Base-by-base conservation (phyloP, 106 monocot species). In the Dendrobium chrysotoxum region DNA sequence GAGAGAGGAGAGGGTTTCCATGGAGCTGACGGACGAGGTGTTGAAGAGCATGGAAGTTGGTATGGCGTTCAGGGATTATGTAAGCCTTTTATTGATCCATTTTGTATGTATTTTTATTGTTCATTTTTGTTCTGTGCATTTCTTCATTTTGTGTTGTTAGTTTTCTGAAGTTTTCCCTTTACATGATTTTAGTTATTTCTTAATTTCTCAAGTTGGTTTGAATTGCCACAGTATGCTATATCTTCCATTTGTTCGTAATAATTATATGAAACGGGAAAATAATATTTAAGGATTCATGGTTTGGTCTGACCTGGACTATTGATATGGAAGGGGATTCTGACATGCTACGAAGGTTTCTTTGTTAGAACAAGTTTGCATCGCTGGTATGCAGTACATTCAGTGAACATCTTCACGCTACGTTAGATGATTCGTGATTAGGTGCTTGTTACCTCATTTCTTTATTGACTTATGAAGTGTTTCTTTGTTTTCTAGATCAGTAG, bases 1-100 rank as follows among this genome's bases (percentile, higher is more conserved):
- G 57, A 83, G 88, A 83, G 90, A 90, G 65, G 86, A 94, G 85
- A 86, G 31, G 78, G 83, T 92, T 28, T 79, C 90, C 47, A 89
- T 92, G 90, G 95, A 95, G 85, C 79, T 91, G 40, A 86, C 89
- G 0, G 95, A 95, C 28, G 95, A 98, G 81, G 84, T 98, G 1
- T 28, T 98, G 74, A 98, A 98, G 81, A 89, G 94, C 89, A 98
- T 98, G 98, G 98, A 98, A 82, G 95, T 95, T 47, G 98, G 98
- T 50, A 81, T 95, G 91, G 98, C 98, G 17, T 98, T 98, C 85
- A 85, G 95, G 70, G 98, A 98, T 71, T 98, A 98, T 38, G 98
- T 98, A 88, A 23, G 90, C 1, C 17, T 30, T 41, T 10, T 3
- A 9, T 66, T 39, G 2, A 40, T 40, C 42, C 3, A 0, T 74